Base-by-base conservation (phyloP, 2,329 filamentous ascomycete genomes). In the Calonectria leucothoes region DNA sequence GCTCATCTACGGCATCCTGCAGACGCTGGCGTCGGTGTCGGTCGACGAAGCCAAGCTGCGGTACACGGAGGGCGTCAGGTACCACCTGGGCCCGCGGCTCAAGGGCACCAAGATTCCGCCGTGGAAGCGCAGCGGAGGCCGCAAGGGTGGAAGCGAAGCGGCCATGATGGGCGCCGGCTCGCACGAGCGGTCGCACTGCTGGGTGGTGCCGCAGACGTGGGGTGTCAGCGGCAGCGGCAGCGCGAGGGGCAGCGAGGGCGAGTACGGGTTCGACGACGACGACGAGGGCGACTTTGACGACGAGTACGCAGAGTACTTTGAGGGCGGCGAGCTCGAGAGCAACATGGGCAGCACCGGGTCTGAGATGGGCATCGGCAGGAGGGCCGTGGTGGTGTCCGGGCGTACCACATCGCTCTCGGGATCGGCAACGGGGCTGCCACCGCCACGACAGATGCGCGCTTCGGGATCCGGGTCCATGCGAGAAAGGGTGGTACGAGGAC, bases 1-100 rank as follows among this genome's bases (percentile, higher is more conserved):
- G 5, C 83, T 93, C 4, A 86, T 93, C 27, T 93, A 93, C 77
- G 89, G 88, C 4, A 83, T 92, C 14, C 82, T 93, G 20, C 91
- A 93, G 81, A 89, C 88, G 0, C 86, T 93, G 2, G 90, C 90
- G 2, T 89, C 88, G 29, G 85, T 93, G 8, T 88, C 89, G 0
- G 90, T 91, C 1, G 91, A 93, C 72, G 86, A 88, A 0, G 89
- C 88, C 14, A 85, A 86, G 48, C 83, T 91, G 11, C 86, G 87
- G 15, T 89, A 90, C 81, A 85, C 84, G 4, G 87, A 89, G 7
- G 85, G 84, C 10, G 90, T 92, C 2, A 75, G 86, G 23, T 93
- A 93, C 78, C 90, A 92, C 77, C 84, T 93, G 10, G 89, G 87
- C 17, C 88, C 90, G 1, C 86, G 87, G 1, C 84, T 92, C 4